A percentile compares a stretch with the other conserved stretches of the same genome.
phyloP scores from a whole-genome alignment of 768 basidiomycete genomes.

The Russula foetens region DNA sequence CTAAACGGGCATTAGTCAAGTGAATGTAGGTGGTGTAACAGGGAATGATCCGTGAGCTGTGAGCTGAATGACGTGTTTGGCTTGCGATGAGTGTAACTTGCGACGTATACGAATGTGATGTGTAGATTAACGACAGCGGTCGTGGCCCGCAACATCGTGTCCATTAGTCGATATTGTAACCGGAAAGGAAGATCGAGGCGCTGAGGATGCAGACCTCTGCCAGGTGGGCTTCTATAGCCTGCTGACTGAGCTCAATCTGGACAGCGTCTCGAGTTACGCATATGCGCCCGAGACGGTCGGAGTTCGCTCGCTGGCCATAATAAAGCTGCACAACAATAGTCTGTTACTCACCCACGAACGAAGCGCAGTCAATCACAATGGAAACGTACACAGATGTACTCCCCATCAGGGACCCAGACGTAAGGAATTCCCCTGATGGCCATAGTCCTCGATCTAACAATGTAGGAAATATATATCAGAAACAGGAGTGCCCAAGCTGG shows the following conservation, averaged over 20 bases:
- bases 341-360: not conserved
- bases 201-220: conserved; percentile 17
- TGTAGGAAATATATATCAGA: not conserved
- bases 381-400: conserved; percentile 14
- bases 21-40: not conserved
- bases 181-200: conserved; percentile 20
- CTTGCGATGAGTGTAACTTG: too few species aligned
- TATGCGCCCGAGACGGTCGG: conserved; percentile 11
- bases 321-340: not conserved
- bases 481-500: not conserved
- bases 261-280: conserved; percentile 10
- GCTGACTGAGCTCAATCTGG: conserved; percentile 15
- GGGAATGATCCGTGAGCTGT: not conserved
- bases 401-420: conserved; percentile 18
- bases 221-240: conserved; percentile 15
- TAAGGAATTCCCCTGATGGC: conserved; percentile 17
- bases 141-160: not conserved
- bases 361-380: not conserved
- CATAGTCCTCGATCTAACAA: conserved; percentile 14
- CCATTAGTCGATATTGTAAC: conserved; percentile 13
- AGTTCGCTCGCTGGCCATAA: not conserved
- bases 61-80: not conserved
- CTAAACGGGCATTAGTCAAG: not conserved
- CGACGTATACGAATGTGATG: not conserved
- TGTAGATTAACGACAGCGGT: not conserved